Evolutionary conservation across 768 basidiomycete genomes (phyloP).

Genomic region (Rhodocollybia butyracea): DNA sequence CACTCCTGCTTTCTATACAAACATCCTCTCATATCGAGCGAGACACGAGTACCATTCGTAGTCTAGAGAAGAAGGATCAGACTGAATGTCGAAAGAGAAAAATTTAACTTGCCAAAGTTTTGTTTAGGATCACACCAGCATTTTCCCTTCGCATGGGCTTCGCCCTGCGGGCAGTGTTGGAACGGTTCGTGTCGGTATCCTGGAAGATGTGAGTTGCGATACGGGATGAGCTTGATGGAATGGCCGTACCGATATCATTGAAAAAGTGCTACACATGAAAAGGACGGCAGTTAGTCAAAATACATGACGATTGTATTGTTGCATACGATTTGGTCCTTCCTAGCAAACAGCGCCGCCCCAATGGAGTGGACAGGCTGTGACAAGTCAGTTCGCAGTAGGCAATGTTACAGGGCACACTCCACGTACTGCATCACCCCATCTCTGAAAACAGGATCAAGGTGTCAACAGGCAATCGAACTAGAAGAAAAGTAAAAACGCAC

Average conservation of each 20-base stretch:
- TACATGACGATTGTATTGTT: background rate
- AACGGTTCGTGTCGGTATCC: constrained; percentile 90
- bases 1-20: constrained; percentile 24
- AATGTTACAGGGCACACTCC: too few species aligned
- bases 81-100: constrained; percentile 5
- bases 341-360: constrained; percentile 84
- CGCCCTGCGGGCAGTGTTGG: constrained; percentile 86
- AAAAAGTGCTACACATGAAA: constrained; percentile 67
- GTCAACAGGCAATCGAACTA: background rate
- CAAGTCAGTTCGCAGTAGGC: too few species aligned
- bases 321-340: constrained; percentile 74
- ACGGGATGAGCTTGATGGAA: background rate
- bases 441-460: constrained; percentile 35
- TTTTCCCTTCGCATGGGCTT: constrained; percentile 70
- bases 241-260: constrained; percentile 84
- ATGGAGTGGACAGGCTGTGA: constrained; percentile 87
- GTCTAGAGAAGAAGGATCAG: constrained; percentile 37
- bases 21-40: constrained; percentile 67
- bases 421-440: constrained; percentile 97
- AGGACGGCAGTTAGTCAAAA: background rate
- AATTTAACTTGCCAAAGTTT: constrained; percentile 71
- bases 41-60: constrained; percentile 92
- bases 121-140: constrained; percentile 81
- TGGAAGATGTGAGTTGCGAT: background rate
- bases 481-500: constrained; percentile 25